Base-by-base conservation (phyloP, 805 yeast genomes). In the Grigorovia humatica region DNA sequence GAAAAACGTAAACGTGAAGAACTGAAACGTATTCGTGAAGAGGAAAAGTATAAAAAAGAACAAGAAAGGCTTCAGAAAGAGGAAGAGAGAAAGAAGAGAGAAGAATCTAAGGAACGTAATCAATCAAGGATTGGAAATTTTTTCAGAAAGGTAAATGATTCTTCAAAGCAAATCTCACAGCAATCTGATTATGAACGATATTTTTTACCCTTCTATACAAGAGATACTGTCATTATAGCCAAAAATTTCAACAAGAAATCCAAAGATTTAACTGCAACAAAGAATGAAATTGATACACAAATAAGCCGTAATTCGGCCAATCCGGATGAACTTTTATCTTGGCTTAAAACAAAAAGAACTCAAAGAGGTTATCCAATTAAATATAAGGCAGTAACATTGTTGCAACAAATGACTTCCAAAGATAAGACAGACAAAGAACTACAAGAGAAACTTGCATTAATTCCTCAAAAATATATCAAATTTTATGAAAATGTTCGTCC, bases 401-500 rank as follows among this genome's bases (percentile, higher is more conserved):
- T 75, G 44, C 64, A 62, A 19, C 60, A 62, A 20, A 67, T 75
- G 67, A 64, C 70, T 15, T 43, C 73, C 62, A 52, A 57, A 56
- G 77, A 74, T 51, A 75, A 74, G 53, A 58, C 65, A 9, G 69
- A 66, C 46, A 54, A 50, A 61, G 71, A 61, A 58, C 65, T 53
- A 63, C 74, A 50, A 52, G 59, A 43, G 38, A 57, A 54, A 30
- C 52, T 55, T 53, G 58, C 54, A 18, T 54, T 45, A 48, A 55
- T 70, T 17, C 73, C 74, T 6, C 63, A 67, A 11, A 70, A 69
- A 52, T 73, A 64, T 51, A 68, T 74, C 46, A 71, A 70, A 52
- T 74, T 74, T 58, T 74, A 76, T 54, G 84, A 80, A 54, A 78
- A 78, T 57, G 64, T 74, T 8, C 68, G 70, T 50, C 69, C 81